These are phyloP conservation scores for Linnemannia exigua DNA, from an alignment of 192 early-diverging fungal species.

Conservation along the genomic window DNA sequence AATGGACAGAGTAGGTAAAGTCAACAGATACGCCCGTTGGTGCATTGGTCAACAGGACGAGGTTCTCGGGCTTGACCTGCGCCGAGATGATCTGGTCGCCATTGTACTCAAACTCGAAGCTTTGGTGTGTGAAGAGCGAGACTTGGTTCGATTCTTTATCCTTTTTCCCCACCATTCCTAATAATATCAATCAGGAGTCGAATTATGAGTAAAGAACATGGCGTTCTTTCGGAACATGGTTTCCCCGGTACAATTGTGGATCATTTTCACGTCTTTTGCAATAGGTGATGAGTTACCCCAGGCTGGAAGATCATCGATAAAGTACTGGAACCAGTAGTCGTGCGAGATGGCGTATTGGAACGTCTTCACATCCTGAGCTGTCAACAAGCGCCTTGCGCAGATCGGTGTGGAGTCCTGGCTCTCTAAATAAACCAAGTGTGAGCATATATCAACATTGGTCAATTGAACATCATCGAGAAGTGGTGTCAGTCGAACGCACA, in stretches of 20 bases:
- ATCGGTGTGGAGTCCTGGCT: constrained; percentile 55
- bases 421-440: constrained; percentile 20
- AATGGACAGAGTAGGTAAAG: constrained; percentile 84
- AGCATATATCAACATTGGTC: not conserved
- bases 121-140: constrained; percentile 73
- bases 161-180: constrained; percentile 62
- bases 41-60: constrained; percentile 42
- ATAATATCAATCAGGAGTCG: not conserved
- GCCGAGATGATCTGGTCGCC: constrained; percentile 72
- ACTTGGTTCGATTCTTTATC: constrained; percentile 43
- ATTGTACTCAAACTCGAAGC: constrained; percentile 75
- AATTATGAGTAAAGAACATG: not conserved
- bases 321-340: constrained; percentile 79
- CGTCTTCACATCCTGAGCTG: constrained; percentile 61
- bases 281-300: constrained; percentile 35
- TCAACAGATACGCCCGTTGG: constrained; percentile 53
- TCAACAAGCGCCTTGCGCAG: constrained; percentile 62
- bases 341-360: constrained; percentile 76
- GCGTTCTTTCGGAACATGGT: not conserved
- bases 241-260: not conserved
- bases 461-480: not conserved
- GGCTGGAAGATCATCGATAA: constrained; percentile 52
- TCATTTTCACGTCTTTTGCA: not conserved
- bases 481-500: not conserved
- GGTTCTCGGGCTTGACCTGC: constrained; percentile 55